Percentiles rank a stretch among this genome's conserved stretches.
These are phyloP conservation scores for Novymonas esmeraldas DNA, from an alignment of 208 protist genomes.

Conservation along the genomic window DNA sequence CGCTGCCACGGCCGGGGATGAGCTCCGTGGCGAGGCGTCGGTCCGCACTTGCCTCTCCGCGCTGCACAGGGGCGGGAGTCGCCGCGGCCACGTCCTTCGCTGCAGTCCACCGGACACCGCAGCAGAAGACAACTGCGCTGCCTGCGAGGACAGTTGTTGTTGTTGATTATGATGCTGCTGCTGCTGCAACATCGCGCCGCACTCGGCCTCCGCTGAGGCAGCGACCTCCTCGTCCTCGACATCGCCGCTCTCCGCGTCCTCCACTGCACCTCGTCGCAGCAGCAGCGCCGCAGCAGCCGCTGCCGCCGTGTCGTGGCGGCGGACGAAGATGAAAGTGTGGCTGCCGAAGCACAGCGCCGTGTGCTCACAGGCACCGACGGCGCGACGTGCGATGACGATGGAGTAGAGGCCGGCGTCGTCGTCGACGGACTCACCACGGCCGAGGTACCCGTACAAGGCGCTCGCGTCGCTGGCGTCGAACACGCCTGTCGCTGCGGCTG, in stretches of 20 bases:
- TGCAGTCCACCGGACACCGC: too few species aligned
- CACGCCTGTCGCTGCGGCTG: neutral
- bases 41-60: neutral
- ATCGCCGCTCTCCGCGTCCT: neutral
- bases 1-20: neutral
- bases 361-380: slow-evolving; percentile 60
- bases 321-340: slow-evolving; percentile 78
- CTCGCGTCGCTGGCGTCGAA: too few species aligned
- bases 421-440: neutral
- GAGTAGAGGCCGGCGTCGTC: slow-evolving; percentile 37
- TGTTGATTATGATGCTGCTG: too few species aligned
- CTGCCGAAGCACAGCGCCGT: slow-evolving; percentile 75
- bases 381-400: slow-evolving; percentile 64
- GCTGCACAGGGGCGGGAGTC: neutral
- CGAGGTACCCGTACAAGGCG: neutral
- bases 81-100: too few species aligned
- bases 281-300: too few species aligned
- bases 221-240: neutral
- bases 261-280: slow-evolving; percentile 21
- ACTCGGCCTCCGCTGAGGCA: neutral
- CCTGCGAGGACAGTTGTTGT: too few species aligned
- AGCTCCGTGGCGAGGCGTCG: neutral
- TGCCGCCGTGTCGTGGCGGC: slow-evolving; percentile 32
- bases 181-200: too few species aligned
- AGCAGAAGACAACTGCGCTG: too few species aligned